Evolutionary conservation across 169 alveolate species (phyloP).

Genomic region (Eimeria sp.): DNA sequence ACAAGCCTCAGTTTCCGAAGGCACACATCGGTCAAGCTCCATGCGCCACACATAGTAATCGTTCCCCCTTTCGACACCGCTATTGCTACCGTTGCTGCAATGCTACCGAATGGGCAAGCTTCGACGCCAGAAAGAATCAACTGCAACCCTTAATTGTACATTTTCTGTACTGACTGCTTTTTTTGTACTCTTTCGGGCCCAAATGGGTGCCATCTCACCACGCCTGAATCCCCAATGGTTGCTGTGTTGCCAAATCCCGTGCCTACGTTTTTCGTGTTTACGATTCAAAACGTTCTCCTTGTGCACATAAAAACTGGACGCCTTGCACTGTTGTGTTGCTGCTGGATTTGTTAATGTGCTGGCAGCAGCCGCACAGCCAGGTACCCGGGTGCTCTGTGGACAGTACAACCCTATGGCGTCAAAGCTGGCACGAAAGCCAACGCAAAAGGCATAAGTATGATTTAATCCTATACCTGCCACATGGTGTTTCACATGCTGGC

Average conservation of each 20-base stretch:
- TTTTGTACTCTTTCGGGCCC: neutral
- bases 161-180: neutral
- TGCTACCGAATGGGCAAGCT: neutral
- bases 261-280: neutral
- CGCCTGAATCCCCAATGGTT: too few relatives aligned
- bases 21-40: neutral
- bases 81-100: neutral
- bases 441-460: neutral
- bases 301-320: neutral
- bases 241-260: neutral
- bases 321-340: too few relatives aligned
- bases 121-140: neutral
- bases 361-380: neutral
- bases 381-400: neutral
- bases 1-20: neutral
- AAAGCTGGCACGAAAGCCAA: neutral
- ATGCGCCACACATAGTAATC: neutral
- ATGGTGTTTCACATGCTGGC: neutral
- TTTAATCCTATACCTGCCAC: neutral
- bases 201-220: too few relatives aligned
- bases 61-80: neutral
- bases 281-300: neutral
- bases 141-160: neutral
- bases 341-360: neutral
- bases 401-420: neutral